Evolutionary conservation across 805 yeast genomes (phyloP), one percentile per base, ranked within the genome.

Genomic region (Blastobotrys chiropterorum): DNA sequence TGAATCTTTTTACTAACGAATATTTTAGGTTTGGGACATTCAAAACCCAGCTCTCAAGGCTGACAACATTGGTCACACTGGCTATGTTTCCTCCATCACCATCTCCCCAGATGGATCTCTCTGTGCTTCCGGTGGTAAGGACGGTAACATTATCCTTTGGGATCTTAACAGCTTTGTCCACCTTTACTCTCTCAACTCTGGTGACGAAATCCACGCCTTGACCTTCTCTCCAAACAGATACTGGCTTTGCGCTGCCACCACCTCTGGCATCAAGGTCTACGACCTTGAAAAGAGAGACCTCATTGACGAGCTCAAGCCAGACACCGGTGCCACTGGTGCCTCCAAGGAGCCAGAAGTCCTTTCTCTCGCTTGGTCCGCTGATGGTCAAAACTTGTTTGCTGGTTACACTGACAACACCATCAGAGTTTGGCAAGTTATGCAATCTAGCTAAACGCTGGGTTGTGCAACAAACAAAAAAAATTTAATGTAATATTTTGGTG

Each of bases 351-450:
- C 99, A 73, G 96, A 89, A 77, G 92, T 95, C 75, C 80, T 94
- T 74, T 92, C 98, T 64, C 83, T 94, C 74, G 89, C 97, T 75
- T 94, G 99, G 99, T 90, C 98, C 69, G 92, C 96, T 77, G 99
- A 94, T 70, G 99, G 99, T 76, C 98, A 92, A 83, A 89, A 86
- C 86, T 83, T 94, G 78, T 94, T 89, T 75, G 96, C 98, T 69
- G 99, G 99, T 83, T 94, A 94, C 97, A 90, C 97, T 72, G 99
- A 94, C 80, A 88, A 88, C 83, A 83, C 86, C 74, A 92, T 94
- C 83, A 92, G 99, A 82, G 99, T 94, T 78, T 94, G 99, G 99
- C 98, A 94, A 85, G 97, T 94, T 70, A 94, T 94, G 98, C 88
- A 67, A 56, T 59, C 70, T 46, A 60, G 55, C 56, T 63, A 59